phyloP scores from a whole-genome alignment of 2,329 filamentous ascomycete genomes.

The Botrytis hyacinthi region DNA sequence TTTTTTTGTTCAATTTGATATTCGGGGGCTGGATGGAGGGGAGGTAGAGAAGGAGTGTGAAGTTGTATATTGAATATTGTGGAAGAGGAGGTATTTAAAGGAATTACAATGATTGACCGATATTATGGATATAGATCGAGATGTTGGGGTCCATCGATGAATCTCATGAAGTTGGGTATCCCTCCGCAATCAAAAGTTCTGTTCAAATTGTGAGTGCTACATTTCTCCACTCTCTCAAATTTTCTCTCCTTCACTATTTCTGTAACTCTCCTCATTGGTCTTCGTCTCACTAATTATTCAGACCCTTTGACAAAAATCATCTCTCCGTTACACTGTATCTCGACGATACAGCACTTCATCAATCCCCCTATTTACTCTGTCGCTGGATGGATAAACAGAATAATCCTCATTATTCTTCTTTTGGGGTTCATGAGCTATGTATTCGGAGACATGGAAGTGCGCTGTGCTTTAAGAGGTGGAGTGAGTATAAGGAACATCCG shows the following conservation, averaged over 20 bases:
- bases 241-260: too few relatives aligned
- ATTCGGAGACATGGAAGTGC: slow-evolving; percentile 50
- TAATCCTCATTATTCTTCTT: slow-evolving; percentile 46
- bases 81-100: slow-evolving; percentile 15
- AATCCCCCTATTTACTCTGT: slow-evolving; percentile 35
- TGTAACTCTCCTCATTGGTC: not conserved
- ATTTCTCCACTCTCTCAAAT: not conserved
- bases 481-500: slow-evolving; percentile 42
- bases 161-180: slow-evolving; percentile 46
- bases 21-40: too few relatives aligned
- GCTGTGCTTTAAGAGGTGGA: slow-evolving; percentile 54
- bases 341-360: slow-evolving; percentile 42
- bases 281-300: slow-evolving; percentile 30
- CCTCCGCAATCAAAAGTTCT: slow-evolving; percentile 51
- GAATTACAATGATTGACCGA: slow-evolving; percentile 26
- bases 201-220: slow-evolving; percentile 50
- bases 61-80: not conserved
- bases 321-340: slow-evolving; percentile 54
- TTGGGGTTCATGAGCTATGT: slow-evolving; percentile 54
- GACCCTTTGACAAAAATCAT: slow-evolving; percentile 54
- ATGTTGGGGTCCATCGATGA: slow-evolving; percentile 48
- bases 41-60: not conserved
- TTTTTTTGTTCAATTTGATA: not conserved
- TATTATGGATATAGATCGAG: slow-evolving; percentile 42
- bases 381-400: slow-evolving; percentile 35